Conservation (phyloP, 805 yeast genomes). For the Myxozyma kluyveri region DNA sequence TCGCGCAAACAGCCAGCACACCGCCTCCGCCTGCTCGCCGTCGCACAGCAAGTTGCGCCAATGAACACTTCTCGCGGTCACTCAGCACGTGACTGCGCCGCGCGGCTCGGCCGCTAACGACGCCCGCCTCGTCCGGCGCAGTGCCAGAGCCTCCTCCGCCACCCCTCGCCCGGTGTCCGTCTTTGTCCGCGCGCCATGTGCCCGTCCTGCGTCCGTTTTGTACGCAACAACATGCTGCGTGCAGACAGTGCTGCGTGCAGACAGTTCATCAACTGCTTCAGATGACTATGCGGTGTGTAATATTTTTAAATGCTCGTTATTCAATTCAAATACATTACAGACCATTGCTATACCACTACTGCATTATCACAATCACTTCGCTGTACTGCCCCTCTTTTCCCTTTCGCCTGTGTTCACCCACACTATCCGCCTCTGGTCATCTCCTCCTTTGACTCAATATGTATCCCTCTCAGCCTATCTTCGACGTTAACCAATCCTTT, state of each 20-base stretch:
- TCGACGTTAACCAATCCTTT: conserved; percentile 21
- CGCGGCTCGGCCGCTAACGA: neutral
- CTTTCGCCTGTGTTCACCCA: no score
- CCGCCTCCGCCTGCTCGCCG: no score
- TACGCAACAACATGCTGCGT: neutral
- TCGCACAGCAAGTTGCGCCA: no score
- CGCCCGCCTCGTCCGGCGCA: neutral
- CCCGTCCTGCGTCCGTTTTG: neutral
- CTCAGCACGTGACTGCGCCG: conserved; percentile 1
- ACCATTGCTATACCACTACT: neutral
- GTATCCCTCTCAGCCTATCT: conserved; percentile 14
- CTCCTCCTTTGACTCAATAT: conserved; percentile 22
- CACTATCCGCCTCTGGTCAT: conserved; percentile 15
- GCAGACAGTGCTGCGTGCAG: neutral
- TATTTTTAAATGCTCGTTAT: no score
- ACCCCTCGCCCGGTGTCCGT: neutral
- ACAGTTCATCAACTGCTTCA: neutral
- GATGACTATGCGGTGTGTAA: neutral
- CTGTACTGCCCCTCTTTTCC: neutral
- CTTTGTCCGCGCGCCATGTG: neutral
- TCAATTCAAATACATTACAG: no score
- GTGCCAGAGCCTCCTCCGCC: neutral
- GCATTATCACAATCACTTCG: neutral
- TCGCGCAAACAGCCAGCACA: no score
- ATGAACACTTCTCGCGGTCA: no score